phyloP scores from a whole-genome alignment of 805 yeast genomes.

The Candida peoriensis region DNA sequence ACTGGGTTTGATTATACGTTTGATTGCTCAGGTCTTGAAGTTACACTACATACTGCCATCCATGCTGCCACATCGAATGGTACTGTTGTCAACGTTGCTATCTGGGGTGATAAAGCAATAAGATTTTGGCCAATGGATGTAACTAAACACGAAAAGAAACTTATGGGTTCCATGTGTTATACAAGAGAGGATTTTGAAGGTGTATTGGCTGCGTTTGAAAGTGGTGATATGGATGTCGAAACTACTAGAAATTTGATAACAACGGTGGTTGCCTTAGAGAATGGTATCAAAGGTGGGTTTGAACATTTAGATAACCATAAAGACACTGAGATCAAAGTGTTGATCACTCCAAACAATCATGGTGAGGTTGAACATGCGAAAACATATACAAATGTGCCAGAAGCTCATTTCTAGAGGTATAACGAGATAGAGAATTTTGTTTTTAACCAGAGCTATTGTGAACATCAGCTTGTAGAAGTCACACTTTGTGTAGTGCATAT shows the following conservation, averaged over 20 bases:
- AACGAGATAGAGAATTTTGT: no score
- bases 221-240: constrained; percentile 40
- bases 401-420: background rate
- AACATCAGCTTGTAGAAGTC: no score
- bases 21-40: constrained; percentile 52
- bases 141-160: constrained; percentile 47
- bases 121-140: constrained; percentile 50
- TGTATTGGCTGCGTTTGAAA: constrained; percentile 45
- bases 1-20: constrained; percentile 45
- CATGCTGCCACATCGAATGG: constrained; percentile 49
- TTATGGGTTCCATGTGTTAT: constrained; percentile 61
- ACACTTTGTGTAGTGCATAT: no score
- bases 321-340: constrained; percentile 49
- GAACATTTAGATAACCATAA: constrained; percentile 45
- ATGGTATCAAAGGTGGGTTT: constrained; percentile 52
- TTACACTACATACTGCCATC: constrained; percentile 48
- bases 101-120: constrained; percentile 52
- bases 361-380: constrained; percentile 27
- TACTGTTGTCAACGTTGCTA: constrained; percentile 57
- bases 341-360: constrained; percentile 44
- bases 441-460: no score
- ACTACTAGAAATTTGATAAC: constrained; percentile 47
- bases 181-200: constrained; percentile 50
- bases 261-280: constrained; percentile 42
- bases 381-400: constrained; percentile 8